A percentile compares a stretch with the other conserved stretches of the same genome.
phyloP scores from a whole-genome alignment of 768 basidiomycete species.

The Mycena indigotica region DNA sequence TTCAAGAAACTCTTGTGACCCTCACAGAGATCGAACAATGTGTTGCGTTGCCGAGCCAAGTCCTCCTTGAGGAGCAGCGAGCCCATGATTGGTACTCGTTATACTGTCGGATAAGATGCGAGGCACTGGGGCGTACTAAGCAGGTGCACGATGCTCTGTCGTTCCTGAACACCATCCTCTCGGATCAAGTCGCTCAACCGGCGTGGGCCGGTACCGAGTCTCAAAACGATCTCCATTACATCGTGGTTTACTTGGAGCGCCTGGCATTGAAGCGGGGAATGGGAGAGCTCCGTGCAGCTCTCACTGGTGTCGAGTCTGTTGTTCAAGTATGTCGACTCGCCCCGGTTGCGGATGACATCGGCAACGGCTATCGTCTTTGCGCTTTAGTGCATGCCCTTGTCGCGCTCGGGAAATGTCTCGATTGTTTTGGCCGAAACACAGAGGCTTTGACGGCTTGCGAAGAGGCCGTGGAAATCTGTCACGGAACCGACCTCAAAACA shows the following conservation, averaged over 20 bases:
- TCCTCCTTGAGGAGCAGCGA: not conserved
- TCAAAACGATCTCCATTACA: not conserved
- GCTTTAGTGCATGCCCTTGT: not conserved
- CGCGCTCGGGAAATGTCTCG: not conserved
- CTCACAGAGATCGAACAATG: not conserved
- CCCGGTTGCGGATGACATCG: not conserved
- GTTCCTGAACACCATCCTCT: not conserved
- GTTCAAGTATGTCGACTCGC: not conserved
- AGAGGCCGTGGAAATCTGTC: not conserved
- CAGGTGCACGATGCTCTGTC: not conserved
- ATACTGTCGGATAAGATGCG: not conserved
- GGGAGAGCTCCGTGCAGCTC: not conserved
- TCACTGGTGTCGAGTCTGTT: not conserved
- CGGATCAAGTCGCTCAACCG: not conserved
- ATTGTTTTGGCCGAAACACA: not conserved
- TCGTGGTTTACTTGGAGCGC: not conserved
- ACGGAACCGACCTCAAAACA: not conserved
- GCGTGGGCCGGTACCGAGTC: not conserved
- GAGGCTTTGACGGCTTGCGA: not conserved
- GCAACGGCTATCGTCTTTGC: not conserved
- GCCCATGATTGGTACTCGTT: not conserved
- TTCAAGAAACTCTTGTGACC: not conserved
- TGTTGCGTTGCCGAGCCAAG: not conserved
- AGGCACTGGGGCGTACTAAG: not conserved
- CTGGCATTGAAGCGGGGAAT: not conserved